Evolutionary conservation across 805 yeast species (phyloP).

Genomic region (Starmerella vaccinii): DNA sequence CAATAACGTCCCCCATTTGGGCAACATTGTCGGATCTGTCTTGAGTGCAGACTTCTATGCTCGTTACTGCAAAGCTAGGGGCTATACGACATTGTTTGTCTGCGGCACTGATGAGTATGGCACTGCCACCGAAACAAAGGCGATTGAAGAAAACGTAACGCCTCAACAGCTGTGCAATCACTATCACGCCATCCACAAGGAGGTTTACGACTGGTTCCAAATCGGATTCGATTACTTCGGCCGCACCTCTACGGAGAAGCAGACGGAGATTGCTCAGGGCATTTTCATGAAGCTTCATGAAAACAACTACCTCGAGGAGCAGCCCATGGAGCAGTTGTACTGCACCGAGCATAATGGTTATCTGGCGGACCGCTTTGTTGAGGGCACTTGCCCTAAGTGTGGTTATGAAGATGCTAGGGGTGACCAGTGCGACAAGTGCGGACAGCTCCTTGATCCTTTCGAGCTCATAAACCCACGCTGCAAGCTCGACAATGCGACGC

Average conservation of each 20-base stretch:
- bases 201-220: constrained; percentile 94
- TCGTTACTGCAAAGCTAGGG: constrained; percentile 79
- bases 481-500: constrained; percentile 77
- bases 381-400: constrained; percentile 95
- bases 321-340: constrained; percentile 77
- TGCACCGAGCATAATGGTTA: constrained; percentile 85
- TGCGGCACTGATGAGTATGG: constrained; percentile 99
- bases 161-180: constrained; percentile 87
- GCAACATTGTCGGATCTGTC: constrained; percentile 92
- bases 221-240: constrained; percentile 93
- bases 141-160: constrained; percentile 81
- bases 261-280: constrained; percentile 92
- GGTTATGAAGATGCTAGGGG: constrained; percentile 95
- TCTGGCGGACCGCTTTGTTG: constrained; percentile 93
- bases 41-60: constrained; percentile 89
- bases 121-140: constrained; percentile 98
- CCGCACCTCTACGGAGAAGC: constrained; percentile 83
- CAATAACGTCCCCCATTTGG: constrained; percentile 96
- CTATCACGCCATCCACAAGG: constrained; percentile 74
- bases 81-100: constrained; percentile 71
- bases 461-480: constrained; percentile 93
- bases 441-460: constrained; percentile 76
- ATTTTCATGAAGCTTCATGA: constrained; percentile 66
- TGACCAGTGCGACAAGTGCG: constrained; percentile 98
- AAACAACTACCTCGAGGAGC: constrained; percentile 77